phyloP scores from a whole-genome alignment of 164 flowering plant species.

The Akebia trifoliata region DNA sequence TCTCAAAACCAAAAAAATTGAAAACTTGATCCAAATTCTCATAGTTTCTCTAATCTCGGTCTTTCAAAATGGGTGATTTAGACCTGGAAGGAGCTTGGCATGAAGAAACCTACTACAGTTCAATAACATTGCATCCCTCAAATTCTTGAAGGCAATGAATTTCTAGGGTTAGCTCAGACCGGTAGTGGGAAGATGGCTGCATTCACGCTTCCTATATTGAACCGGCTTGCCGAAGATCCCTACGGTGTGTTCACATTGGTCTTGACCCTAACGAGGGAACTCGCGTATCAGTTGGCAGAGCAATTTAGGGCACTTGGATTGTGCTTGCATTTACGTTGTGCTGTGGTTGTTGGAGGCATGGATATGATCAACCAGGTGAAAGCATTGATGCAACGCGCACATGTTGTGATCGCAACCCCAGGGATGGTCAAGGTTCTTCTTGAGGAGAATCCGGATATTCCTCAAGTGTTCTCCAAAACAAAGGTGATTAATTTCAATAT shows the following conservation, averaged over 20 bases:
- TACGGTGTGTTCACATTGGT: slow-evolving; percentile 82
- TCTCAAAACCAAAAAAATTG: no score
- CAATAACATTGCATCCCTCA: slow-evolving; percentile 80
- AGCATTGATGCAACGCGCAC: slow-evolving; percentile 59
- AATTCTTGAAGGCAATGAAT: slow-evolving; percentile 71
- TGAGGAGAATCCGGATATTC: slow-evolving; percentile 64
- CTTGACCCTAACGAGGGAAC: slow-evolving; percentile 86
- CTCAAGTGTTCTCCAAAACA: slow-evolving; percentile 62
- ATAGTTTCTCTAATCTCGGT: slow-evolving; percentile 52
- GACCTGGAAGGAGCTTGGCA: slow-evolving; percentile 74
- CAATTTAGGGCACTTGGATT: slow-evolving; percentile 88
- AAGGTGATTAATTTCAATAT: slow-evolving; percentile 35
- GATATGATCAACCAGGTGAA: slow-evolving; percentile 62
- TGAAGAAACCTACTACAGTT: slow-evolving; percentile 67
- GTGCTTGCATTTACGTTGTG: slow-evolving; percentile 50
- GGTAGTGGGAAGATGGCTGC: slow-evolving; percentile 97
- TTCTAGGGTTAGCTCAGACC: slow-evolving; percentile 82
- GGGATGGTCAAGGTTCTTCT: slow-evolving; percentile 77
- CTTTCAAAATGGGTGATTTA: slow-evolving; percentile 62
- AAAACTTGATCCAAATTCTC: neutral
- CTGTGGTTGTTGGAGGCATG: slow-evolving; percentile 94
- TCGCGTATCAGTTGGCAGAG: slow-evolving; percentile 88
- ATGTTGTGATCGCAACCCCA: slow-evolving; percentile 85
- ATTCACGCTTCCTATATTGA: slow-evolving; percentile 83
- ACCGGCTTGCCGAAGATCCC: slow-evolving; percentile 59